Percentiles rank a stretch among this genome's conserved stretches.
These are phyloP conservation scores for Candida mattraensis DNA, from an alignment of 805 yeast species.

Conservation along the genomic window DNA sequence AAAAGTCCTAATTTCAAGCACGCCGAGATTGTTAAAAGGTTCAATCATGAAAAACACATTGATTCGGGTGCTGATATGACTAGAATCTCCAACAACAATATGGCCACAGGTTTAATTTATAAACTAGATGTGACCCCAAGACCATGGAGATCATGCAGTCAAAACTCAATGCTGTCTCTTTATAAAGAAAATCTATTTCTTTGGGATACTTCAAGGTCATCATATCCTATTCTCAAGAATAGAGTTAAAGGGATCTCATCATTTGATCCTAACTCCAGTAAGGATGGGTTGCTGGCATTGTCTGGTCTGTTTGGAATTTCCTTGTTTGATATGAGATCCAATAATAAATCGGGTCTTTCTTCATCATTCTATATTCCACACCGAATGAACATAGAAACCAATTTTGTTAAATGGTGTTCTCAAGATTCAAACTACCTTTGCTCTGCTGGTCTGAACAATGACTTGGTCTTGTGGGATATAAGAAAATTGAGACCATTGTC, in stretches of 20 bases:
- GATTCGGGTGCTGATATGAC: slow-evolving; percentile 26
- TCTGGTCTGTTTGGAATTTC: slow-evolving; percentile 77
- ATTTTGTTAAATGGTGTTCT: slow-evolving; percentile 62
- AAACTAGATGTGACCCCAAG: slow-evolving; percentile 38
- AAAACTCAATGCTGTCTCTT: slow-evolving; percentile 54
- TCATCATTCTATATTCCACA: slow-evolving; percentile 47
- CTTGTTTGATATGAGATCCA: slow-evolving; percentile 64
- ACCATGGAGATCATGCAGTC: slow-evolving; percentile 42
- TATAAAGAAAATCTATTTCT: slow-evolving; percentile 70
- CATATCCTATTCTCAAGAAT: slow-evolving; percentile 57
- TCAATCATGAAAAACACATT: slow-evolving; percentile 73
- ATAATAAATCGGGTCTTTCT: slow-evolving; percentile 26
- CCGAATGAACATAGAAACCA: slow-evolving; percentile 32
- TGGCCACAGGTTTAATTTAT: slow-evolving; percentile 30
- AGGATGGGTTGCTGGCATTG: slow-evolving; percentile 56
- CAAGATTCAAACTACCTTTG: slow-evolving; percentile 60
- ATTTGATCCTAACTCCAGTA: slow-evolving; percentile 48
- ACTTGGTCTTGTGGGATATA: slow-evolving; percentile 72
- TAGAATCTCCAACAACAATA: slow-evolving; percentile 29
- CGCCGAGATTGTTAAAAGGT: slow-evolving; percentile 77
- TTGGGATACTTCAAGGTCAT: slow-evolving; percentile 69
- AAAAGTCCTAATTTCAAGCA: slow-evolving; percentile 37
- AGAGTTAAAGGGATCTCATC: slow-evolving; percentile 49
- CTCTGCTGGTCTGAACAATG: slow-evolving; percentile 54
- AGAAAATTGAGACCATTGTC: slow-evolving; percentile 56